Evolutionary conservation across 139 green algal species (phyloP).

Genomic region (Tetradesmus lagerheimii): DNA sequence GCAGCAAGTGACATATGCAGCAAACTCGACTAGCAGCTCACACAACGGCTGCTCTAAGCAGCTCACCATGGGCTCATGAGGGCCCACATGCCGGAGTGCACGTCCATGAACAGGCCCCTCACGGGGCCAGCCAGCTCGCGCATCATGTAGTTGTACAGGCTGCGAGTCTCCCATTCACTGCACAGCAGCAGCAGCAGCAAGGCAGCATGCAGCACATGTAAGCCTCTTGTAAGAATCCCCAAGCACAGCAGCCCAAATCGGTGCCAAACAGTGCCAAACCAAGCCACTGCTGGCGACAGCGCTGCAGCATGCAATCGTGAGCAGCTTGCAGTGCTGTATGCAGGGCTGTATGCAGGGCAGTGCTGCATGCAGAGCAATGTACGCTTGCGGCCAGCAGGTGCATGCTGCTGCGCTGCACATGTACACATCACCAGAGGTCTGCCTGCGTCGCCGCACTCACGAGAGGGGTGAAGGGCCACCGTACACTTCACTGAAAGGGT

Average conservation of each 20-base stretch:
- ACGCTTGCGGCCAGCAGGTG: too few relatives aligned
- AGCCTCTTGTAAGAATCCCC: background rate
- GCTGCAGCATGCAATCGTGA: too few relatives aligned
- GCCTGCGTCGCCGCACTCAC: background rate
- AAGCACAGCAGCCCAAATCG: background rate
- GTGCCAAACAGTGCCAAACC: too few relatives aligned
- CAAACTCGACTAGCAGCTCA: background rate
- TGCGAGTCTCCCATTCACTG: slow-evolving; percentile 31
- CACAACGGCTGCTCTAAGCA: background rate
- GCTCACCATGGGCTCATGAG: slow-evolving; percentile 13
- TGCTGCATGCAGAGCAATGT: too few relatives aligned
- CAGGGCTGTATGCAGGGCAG: too few relatives aligned
- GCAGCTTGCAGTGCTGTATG: too few relatives aligned
- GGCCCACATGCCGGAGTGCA: slow-evolving; percentile 14
- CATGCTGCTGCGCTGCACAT: too few relatives aligned
- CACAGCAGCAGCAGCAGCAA: background rate
- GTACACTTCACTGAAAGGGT: background rate
- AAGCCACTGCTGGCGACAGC: too few relatives aligned
- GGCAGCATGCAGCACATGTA: background rate
- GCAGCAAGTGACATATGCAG: background rate
- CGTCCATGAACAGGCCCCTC: slow-evolving; percentile 17
- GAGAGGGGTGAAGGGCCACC: background rate
- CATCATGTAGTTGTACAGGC: slow-evolving; percentile 15
- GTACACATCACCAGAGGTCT: too few relatives aligned
- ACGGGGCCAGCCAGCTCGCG: background rate